Base-by-base conservation (phyloP, 495 filamentous ascomycete species). In the Cercophora sp. region DNA sequence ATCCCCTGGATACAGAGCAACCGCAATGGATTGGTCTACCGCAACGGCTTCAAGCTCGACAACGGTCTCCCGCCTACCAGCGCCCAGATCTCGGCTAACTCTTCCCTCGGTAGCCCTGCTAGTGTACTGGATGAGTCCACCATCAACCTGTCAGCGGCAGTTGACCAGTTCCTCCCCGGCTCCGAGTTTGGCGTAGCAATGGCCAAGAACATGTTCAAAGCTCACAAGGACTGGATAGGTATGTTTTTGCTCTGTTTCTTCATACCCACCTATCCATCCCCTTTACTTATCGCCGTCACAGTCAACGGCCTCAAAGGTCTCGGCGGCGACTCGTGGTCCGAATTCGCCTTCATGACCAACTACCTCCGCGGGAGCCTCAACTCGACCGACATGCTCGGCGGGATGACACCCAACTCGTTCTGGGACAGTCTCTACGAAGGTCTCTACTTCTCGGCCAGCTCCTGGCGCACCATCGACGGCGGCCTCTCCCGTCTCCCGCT, bases 391-490 rank as follows among this genome's bases (percentile, higher is more conserved):
- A 70, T 78, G 2, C 65, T 62, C 5, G 62, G 64, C 18, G n/a
- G n/a, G n/a, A 58, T 60, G 4, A 44, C 19, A 11, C 37, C 53
- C 0, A 53, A 23, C 24, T 66, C 64, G 13, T 73, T 66, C 52
- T 75, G 71, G 72, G 52, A 64, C 36, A 29, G 45, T 1, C 57
- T 74, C 22, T 77, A 78, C 64, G 70, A 85, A 46, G 56, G 65
- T 57, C 69, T 78, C 13, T 86, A 86, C 56, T 88, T 87, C 61
- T 57, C 59, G 5, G 81, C 83, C 0, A 77, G 78, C 0, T 65
- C 70, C 3, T 87, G 80, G 79, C 70, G 64, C 26, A 87, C 85
- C 3, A 88, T 87, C 52, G 79, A 88, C 54, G 79, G 84, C 61
- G 68, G 69, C 13, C 66, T 87, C 0, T 78, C 77, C 51, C 75